phyloP scores from a whole-genome alignment of 2,329 filamentous ascomycete species.

The Alternaria ventricosa region DNA sequence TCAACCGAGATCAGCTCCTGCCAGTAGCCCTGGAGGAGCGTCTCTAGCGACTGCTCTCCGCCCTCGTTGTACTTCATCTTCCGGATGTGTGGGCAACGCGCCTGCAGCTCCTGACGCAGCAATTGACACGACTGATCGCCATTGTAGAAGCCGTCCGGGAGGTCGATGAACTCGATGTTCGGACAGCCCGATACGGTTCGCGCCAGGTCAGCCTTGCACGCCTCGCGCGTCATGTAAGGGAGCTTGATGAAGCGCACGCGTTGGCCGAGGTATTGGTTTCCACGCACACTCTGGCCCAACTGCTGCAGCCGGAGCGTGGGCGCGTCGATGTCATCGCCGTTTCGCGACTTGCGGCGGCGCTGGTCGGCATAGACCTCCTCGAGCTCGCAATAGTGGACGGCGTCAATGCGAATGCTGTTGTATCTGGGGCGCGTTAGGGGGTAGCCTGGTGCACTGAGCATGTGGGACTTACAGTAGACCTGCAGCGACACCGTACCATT shows the following conservation, averaged over 20 bases:
- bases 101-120: conserved; percentile 83
- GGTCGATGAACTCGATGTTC: conserved; percentile 85
- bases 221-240: conserved; percentile 93
- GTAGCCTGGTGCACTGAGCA: neutral
- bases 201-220: conserved; percentile 81
- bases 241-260: conserved; percentile 82
- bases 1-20: conserved; percentile 75
- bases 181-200: conserved; percentile 84
- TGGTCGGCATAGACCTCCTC: conserved; percentile 81
- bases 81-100: conserved; percentile 79
- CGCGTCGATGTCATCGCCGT: conserved; percentile 81
- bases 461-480: conserved; percentile 65
- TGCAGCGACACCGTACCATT: conserved; percentile 70
- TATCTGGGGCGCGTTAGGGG: conserved; percentile 63
- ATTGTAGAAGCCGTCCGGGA: conserved; percentile 85
- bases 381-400: conserved; percentile 91
- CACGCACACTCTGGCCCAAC: conserved; percentile 81
- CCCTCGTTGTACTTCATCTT: conserved; percentile 88
- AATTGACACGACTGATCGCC: conserved; percentile 79
- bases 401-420: conserved; percentile 88
- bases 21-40: conserved; percentile 72
- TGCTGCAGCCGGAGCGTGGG: conserved; percentile 77
- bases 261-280: conserved; percentile 72
- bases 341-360: conserved; percentile 63
- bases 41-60: conserved; percentile 77